Evolutionary conservation across 306 rosid species (phyloP).

Genomic region (Dryas octopetala): DNA sequence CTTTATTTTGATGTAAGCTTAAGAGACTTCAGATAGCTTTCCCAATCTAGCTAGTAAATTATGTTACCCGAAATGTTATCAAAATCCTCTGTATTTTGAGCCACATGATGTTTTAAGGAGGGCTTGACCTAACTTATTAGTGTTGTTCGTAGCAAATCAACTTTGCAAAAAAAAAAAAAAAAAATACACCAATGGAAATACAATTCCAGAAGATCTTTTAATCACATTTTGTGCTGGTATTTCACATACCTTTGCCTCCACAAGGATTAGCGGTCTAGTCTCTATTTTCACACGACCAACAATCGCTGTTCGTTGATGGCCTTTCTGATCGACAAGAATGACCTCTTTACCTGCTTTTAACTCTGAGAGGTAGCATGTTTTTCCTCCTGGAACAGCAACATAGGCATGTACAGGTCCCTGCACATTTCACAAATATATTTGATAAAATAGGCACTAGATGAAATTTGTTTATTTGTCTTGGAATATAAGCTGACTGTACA

Average conservation of each 20-base stretch:
- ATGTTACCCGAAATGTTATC: not conserved
- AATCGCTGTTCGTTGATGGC: constrained; percentile 64
- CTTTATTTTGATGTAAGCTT: not conserved
- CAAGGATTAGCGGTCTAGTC: constrained; percentile 73
- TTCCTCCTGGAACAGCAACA: constrained; percentile 82
- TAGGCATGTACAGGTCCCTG: constrained; percentile 91
- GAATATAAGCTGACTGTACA: not conserved
- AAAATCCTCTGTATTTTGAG: not conserved
- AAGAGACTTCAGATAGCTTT: not conserved
- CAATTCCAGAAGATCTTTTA: not conserved
- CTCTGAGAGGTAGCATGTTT: constrained; percentile 85
- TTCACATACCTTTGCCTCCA: constrained; percentile 79
- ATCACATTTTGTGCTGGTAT: too few species aligned
- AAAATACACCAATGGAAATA: not conserved
- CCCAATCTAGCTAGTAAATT: not conserved
- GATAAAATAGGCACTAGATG: not conserved
- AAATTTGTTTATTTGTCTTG: not conserved
- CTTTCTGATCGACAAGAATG: constrained; percentile 71
- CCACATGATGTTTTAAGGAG: not conserved
- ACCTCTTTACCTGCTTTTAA: constrained; percentile 82
- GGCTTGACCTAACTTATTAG: not conserved
- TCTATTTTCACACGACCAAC: constrained; percentile 92
- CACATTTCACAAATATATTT: constrained; percentile 6
- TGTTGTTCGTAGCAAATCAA: not conserved
- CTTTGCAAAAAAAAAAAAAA: not conserved